Percentiles rank a stretch among this genome's conserved stretches.
These are phyloP conservation scores for Corinectria fuckeliana DNA, from an alignment of 2,329 filamentous ascomycete genomes.

Conservation along the genomic window DNA sequence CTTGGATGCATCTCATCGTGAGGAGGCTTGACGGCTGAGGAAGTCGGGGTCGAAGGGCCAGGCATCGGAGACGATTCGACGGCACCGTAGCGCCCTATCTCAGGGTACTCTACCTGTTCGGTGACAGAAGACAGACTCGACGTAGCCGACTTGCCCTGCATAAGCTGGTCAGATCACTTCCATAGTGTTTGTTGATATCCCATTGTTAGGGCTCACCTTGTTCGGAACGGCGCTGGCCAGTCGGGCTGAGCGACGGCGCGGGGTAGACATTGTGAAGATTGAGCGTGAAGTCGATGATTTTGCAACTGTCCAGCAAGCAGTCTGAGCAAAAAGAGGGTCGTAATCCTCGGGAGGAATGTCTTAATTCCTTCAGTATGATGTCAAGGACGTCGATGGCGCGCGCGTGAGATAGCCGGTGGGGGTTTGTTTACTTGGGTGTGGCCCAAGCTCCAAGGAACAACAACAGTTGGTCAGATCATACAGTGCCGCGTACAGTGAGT, in stretches of 20 bases:
- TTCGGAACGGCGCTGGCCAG: slow-evolving; percentile 44
- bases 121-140: slow-evolving; percentile 50
- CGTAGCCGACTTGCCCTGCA: slow-evolving; percentile 39
- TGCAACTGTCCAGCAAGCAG: slow-evolving; percentile 27
- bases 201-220: slow-evolving; percentile 43
- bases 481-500: slow-evolving; percentile 7
- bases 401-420: slow-evolving; percentile 35
- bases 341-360: slow-evolving; percentile 32
- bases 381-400: slow-evolving; percentile 37
- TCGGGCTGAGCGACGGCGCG: slow-evolving; percentile 53
- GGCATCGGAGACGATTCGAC: slow-evolving; percentile 46
- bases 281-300: slow-evolving; percentile 19
- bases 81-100: slow-evolving; percentile 41
- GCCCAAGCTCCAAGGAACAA: slow-evolving; percentile 38
- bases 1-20: slow-evolving; percentile 91
- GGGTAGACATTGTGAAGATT: slow-evolving; percentile 46
- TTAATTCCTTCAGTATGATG: slow-evolving; percentile 39
- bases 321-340: slow-evolving; percentile 33
- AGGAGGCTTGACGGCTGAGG: slow-evolving; percentile 71
- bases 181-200: slow-evolving; percentile 12
- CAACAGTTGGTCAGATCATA: slow-evolving; percentile 16
- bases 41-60: slow-evolving; percentile 64
- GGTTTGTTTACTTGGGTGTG: slow-evolving; percentile 41
- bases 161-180: slow-evolving; percentile 20
- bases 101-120: slow-evolving; percentile 51